These are phyloP conservation scores for Nitzschia sp. DNA, from an alignment of 108 stramenopile species.

Conservation along the genomic window DNA sequence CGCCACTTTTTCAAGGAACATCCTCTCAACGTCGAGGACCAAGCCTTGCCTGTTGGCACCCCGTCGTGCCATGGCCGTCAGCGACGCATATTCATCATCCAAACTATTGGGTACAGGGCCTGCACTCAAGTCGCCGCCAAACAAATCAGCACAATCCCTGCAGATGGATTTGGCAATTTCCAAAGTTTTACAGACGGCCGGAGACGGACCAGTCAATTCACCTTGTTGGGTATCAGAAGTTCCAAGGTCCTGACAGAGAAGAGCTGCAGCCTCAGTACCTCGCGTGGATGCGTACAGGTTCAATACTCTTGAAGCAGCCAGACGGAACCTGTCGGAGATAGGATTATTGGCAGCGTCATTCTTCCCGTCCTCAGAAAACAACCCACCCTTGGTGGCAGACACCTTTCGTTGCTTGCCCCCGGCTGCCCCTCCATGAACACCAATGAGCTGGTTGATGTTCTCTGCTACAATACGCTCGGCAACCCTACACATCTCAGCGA, in stretches of 20 bases:
- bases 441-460: conserved; percentile 74
- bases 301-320: conserved; percentile 69
- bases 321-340: conserved; percentile 56
- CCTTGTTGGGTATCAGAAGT: conserved; percentile 34
- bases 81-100: conserved; percentile 48
- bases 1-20: conserved; percentile 75
- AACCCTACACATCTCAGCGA: conserved; percentile 79
- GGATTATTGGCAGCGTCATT: conserved; percentile 34
- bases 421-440: conserved; percentile 43
- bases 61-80: conserved; percentile 38
- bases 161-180: conserved; percentile 55
- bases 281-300: conserved; percentile 61
- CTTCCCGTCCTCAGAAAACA: conserved; percentile 33
- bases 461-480: conserved; percentile 67
- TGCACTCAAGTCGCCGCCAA: conserved; percentile 66
- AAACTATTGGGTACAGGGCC: conserved; percentile 62
- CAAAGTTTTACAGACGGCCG: conserved; percentile 48
- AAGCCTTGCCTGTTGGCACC: conserved; percentile 46
- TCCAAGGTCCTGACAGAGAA: conserved; percentile 25
- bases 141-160: conserved; percentile 66
- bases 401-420: conserved; percentile 23
- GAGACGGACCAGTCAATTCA: conserved; percentile 33
- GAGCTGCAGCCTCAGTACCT: conserved; percentile 55
- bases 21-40: conserved; percentile 81
- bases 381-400: conserved; percentile 2